Conservation (phyloP, 208 protist genomes). For the Acanthamoeba royreba region DNA sequence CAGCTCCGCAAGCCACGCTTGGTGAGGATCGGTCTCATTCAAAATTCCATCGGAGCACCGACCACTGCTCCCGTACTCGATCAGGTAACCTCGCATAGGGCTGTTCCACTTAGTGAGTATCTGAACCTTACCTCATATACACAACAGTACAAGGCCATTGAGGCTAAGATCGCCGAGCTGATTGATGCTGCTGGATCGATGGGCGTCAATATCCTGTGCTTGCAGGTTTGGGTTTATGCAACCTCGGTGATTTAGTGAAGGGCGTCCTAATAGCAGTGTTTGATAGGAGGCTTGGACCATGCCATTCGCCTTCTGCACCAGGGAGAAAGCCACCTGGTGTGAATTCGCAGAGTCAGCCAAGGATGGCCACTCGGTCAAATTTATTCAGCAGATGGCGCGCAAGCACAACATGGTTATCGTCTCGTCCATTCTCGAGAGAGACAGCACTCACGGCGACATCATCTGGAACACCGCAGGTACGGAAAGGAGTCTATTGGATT, state of each 20-base stretch:
- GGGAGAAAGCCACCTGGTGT: conserved; percentile 82
- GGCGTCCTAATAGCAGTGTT: no score
- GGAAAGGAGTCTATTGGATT: no score
- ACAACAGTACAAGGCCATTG: conserved; percentile 75
- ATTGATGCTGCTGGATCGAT: conserved; percentile 74
- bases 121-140: not conserved
- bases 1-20: conserved; percentile 62
- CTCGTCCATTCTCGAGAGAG: conserved; percentile 84
- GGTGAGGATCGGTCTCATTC: conserved; percentile 81
- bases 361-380: conserved; percentile 69
- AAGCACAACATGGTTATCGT: conserved; percentile 89
- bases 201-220: conserved; percentile 83
- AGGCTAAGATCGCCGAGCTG: conserved; percentile 69
- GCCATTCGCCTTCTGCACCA: conserved; percentile 86
- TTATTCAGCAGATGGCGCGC: conserved; percentile 74
- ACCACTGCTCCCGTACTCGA: conserved; percentile 78
- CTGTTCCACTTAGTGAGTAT: no score
- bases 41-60: conserved; percentile 79
- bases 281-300: conserved; percentile 62
- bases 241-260: conserved; percentile 73
- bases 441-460: conserved; percentile 70
- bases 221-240: conserved; percentile 79
- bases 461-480: conserved; percentile 85
- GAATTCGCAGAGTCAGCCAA: conserved; percentile 82
- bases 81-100: no score